Conservation (phyloP, 306 rosid species). For the Canavalia ensiformis region DNA sequence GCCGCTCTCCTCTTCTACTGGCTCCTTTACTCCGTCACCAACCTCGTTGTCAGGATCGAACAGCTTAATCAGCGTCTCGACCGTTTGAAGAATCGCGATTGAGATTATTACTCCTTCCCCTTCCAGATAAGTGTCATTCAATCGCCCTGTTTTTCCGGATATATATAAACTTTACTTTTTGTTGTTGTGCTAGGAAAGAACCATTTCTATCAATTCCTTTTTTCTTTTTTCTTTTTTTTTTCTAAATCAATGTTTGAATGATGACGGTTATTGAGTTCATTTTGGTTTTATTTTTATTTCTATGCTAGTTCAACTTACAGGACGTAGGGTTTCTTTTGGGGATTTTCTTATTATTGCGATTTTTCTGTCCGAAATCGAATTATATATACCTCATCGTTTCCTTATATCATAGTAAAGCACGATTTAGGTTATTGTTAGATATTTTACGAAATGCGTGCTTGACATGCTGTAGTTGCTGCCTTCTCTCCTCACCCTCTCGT, state of each 20-base stretch:
- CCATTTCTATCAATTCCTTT: background rate
- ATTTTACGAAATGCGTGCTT: constrained; percentile 19
- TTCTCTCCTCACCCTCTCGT: too few relatives aligned
- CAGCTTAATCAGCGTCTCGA: constrained; percentile 88
- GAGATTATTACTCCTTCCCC: constrained; percentile 9
- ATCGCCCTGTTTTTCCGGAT: background rate
- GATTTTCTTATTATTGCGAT: constrained; percentile 28
- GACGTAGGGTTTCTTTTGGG: constrained; percentile 45
- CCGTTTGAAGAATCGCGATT: constrained; percentile 81
- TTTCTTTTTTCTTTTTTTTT: background rate
- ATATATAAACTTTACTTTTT: background rate
- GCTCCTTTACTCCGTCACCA: constrained; percentile 92
- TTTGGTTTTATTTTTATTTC: constrained; percentile 13
- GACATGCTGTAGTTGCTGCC: background rate
- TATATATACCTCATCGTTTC: background rate
- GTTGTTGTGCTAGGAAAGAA: background rate
- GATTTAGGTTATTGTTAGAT: background rate
- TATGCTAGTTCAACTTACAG: background rate
- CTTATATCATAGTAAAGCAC: background rate
- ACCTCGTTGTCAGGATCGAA: constrained; percentile 81
- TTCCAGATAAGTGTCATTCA: background rate
- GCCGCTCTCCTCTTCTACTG: constrained; percentile 87
- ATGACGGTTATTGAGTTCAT: constrained; percentile 40
- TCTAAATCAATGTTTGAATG: constrained; percentile 29
- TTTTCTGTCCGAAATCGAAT: background rate